phyloP scores from a whole-genome alignment of 768 basidiomycete species.

The Lentinula raphanica region DNA sequence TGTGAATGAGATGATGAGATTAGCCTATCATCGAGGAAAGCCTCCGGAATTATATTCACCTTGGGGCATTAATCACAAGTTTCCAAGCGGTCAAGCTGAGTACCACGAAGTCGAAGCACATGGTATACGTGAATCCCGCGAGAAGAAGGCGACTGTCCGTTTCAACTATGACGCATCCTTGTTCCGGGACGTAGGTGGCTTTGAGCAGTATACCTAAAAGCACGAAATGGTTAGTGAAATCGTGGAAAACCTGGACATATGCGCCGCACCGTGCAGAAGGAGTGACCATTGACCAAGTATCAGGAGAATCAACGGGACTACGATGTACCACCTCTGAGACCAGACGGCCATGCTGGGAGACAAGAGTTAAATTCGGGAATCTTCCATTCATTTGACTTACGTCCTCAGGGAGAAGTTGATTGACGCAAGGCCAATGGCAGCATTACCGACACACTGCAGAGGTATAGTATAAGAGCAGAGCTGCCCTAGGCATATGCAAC shows the following conservation, averaged over 20 bases:
- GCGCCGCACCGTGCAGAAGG: conserved; percentile 52
- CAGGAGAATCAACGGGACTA: conserved; percentile 45
- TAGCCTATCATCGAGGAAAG: conserved; percentile 3
- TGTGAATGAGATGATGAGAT: background rate
- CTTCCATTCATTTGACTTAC: conserved; percentile 30
- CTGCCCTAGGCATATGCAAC: background rate
- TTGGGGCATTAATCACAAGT: conserved; percentile 36
- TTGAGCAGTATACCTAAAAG: conserved; percentile 53
- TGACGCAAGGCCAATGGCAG: conserved; percentile 64
- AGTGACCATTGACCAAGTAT: conserved; percentile 73
- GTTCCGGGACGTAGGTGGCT: conserved; percentile 45
- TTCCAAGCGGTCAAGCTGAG: conserved; percentile 60
- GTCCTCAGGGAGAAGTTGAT: conserved; percentile 69
- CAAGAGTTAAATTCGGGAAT: background rate
- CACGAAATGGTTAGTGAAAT: background rate
- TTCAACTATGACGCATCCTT: conserved; percentile 52
- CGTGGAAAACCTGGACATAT: background rate
- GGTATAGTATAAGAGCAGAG: background rate
- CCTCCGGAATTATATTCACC: conserved; percentile 48
- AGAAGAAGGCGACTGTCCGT: conserved; percentile 63
- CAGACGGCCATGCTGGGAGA: conserved; percentile 62
- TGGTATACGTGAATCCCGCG: conserved; percentile 67
- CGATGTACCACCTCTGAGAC: conserved; percentile 53
- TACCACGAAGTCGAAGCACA: conserved; percentile 67
- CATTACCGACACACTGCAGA: conserved; percentile 49